Evolutionary conservation across 2,329 filamentous ascomycete species (phyloP).

Genomic region (Paradendryphiella salina): DNA sequence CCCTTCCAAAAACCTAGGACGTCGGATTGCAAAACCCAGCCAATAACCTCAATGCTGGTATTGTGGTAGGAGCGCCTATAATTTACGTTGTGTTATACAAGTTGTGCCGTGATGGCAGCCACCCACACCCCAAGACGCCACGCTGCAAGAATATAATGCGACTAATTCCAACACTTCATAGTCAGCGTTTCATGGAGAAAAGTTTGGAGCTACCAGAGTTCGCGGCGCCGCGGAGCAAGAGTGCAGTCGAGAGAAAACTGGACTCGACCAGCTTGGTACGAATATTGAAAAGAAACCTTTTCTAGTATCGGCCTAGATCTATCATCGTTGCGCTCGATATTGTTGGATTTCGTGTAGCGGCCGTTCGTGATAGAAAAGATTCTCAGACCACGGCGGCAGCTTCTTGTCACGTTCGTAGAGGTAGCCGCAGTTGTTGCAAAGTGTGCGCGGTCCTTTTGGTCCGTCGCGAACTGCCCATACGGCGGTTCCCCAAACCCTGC

Average conservation of each 20-base stretch:
- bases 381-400: slow-evolving; percentile 75
- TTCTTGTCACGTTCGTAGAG: slow-evolving; percentile 85
- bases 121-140: slow-evolving; percentile 6
- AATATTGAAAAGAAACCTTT: slow-evolving; percentile 1
- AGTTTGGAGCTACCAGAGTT: not conserved
- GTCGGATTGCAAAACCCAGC: not conserved
- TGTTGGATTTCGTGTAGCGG: slow-evolving; percentile 30
- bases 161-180: not conserved
- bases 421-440: slow-evolving; percentile 92
- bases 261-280: not conserved
- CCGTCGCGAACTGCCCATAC: slow-evolving; percentile 96
- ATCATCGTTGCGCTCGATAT: slow-evolving; percentile 26
- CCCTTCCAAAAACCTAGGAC: too few relatives aligned
- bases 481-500: slow-evolving; percentile 81
- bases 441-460: slow-evolving; percentile 76
- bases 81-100: not conserved
- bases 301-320: not conserved
- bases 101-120: not conserved
- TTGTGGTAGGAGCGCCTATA: not conserved
- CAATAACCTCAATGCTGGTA: not conserved
- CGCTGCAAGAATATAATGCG: slow-evolving; percentile 5
- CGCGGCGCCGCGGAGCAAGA: not conserved
- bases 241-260: not conserved
- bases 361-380: slow-evolving; percentile 61
- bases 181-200: not conserved